phyloP scores from a whole-genome alignment of 1,284 basidiomycete genomes.

The Rugosomyces carneus region DNA sequence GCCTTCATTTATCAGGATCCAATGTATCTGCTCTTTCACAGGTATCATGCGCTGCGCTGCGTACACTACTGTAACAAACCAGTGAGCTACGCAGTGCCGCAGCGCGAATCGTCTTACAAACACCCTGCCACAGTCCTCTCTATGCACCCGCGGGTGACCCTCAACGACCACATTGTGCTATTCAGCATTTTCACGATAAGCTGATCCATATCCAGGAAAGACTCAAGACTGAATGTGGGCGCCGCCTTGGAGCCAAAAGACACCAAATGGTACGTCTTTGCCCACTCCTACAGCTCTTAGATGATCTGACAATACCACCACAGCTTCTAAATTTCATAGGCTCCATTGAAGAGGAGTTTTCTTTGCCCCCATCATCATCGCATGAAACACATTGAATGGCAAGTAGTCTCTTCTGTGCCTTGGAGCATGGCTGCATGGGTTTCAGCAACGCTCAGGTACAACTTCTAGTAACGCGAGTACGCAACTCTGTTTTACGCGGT shows the following conservation, averaged over 20 bases:
- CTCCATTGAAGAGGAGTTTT: conserved; percentile 29
- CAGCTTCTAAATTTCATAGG: conserved; percentile 54
- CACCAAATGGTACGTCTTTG: conserved; percentile 59
- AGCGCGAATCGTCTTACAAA: background rate
- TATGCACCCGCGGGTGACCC: conserved; percentile 51
- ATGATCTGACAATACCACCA: conserved; percentile 5
- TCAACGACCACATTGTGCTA: conserved; percentile 48
- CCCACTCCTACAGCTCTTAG: background rate
- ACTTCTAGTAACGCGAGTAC: too few species aligned
- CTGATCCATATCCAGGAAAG: conserved; percentile 67
- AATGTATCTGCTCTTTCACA: conserved; percentile 21
- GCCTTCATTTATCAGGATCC: background rate
- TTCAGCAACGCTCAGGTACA: too few species aligned
- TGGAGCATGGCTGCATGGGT: too few species aligned
- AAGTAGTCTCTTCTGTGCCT: too few species aligned
- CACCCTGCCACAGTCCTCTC: conserved; percentile 45
- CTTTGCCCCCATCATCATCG: too few species aligned
- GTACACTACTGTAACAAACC: conserved; percentile 64
- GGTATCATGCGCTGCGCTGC: conserved; percentile 85
- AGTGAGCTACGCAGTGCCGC: conserved; percentile 31
- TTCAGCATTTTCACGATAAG: conserved; percentile 88
- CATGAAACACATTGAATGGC: too few species aligned
- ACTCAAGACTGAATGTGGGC: conserved; percentile 74
- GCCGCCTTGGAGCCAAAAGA: conserved; percentile 61
- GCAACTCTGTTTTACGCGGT: too few species aligned